These are phyloP conservation scores for Exophiala phaeomuriformis DNA, from an alignment of 2,329 filamentous ascomycete genomes.

Conservation along the genomic window DNA sequence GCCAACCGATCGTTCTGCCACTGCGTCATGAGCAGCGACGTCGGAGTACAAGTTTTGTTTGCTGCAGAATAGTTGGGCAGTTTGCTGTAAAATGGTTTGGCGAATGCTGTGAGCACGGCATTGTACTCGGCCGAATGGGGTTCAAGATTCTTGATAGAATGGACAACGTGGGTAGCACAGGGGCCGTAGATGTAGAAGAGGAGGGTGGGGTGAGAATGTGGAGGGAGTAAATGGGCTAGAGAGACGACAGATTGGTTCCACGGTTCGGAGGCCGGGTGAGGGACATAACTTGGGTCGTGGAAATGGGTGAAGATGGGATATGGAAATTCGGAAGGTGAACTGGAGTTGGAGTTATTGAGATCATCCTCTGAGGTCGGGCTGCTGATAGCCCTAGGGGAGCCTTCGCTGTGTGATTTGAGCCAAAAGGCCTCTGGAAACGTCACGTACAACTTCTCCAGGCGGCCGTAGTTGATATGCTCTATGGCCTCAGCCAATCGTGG, in stretches of 20 bases:
- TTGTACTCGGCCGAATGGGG: constrained; percentile 44
- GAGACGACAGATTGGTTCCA: constrained; percentile 77
- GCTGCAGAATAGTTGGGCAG: constrained; percentile 59
- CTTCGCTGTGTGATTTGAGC: constrained; percentile 40
- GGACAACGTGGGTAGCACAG: constrained; percentile 32
- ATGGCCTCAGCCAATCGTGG: constrained; percentile 40
- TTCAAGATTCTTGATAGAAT: constrained; percentile 29
- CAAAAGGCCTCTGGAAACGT: constrained; percentile 73
- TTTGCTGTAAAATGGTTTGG: constrained; percentile 68
- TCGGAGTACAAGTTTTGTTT: constrained; percentile 54
- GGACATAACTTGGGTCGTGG: constrained; percentile 61
- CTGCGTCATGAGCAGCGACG: constrained; percentile 59
- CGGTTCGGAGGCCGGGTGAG: constrained; percentile 51
- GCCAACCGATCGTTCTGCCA: constrained; percentile 75
- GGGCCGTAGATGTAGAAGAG: constrained; percentile 61
- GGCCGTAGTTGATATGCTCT: constrained; percentile 42
- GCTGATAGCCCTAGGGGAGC: constrained; percentile 27
- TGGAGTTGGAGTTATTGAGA: not conserved
- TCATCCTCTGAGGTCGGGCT: not conserved
- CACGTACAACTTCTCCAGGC: constrained; percentile 48
- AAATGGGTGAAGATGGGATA: constrained; percentile 68
- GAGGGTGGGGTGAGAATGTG: constrained; percentile 65
- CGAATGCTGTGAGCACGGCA: constrained; percentile 56
- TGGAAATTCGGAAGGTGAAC: constrained; percentile 26
- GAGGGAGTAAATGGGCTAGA: constrained; percentile 56